Evolutionary conservation across 2,329 filamentous ascomycete species (phyloP).

Genomic region (Pseudomassariella vexata): DNA sequence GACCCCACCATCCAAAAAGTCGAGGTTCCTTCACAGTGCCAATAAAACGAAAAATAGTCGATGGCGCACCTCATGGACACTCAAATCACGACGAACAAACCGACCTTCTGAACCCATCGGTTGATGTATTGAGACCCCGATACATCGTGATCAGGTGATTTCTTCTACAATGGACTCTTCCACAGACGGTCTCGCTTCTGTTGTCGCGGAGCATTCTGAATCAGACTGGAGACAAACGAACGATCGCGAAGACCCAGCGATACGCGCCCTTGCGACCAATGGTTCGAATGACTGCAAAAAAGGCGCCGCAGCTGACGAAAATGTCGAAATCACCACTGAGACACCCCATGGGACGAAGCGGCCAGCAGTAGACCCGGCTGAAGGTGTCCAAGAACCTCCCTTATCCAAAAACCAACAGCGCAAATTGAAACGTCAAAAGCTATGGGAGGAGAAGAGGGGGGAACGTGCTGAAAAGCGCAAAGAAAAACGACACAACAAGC

Average conservation of each 20-base stretch:
- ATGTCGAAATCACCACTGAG: constrained; percentile 43
- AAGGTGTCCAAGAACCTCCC: too few species aligned
- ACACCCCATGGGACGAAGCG: constrained; percentile 2
- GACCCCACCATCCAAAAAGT: too few species aligned
- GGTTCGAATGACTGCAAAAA: constrained; percentile 10
- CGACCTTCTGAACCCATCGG: too few species aligned
- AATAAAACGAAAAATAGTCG: too few species aligned
- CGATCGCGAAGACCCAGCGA: constrained; percentile 9
- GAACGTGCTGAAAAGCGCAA: constrained; percentile 41
- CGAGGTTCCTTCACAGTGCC: too few species aligned
- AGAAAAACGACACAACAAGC: constrained; percentile 45
- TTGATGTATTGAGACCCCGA: too few species aligned
- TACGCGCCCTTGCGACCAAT: constrained; percentile 1
- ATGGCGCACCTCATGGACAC: too few species aligned
- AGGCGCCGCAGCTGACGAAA: constrained; percentile 60
- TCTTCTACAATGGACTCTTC: too few species aligned
- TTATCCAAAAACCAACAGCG: constrained; percentile 86
- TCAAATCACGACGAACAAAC: too few species aligned
- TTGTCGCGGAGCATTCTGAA: constrained; percentile 8
- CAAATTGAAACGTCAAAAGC: constrained; percentile 64
- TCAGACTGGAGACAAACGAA: too few species aligned
- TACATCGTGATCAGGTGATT: too few species aligned
- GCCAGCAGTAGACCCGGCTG: too few species aligned
- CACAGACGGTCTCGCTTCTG: constrained; percentile 7
- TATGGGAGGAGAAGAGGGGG: constrained; percentile 70